Base-by-base conservation (phyloP, 2,329 filamentous ascomycete species). In the Pseudogymnoascus sp. region DNA sequence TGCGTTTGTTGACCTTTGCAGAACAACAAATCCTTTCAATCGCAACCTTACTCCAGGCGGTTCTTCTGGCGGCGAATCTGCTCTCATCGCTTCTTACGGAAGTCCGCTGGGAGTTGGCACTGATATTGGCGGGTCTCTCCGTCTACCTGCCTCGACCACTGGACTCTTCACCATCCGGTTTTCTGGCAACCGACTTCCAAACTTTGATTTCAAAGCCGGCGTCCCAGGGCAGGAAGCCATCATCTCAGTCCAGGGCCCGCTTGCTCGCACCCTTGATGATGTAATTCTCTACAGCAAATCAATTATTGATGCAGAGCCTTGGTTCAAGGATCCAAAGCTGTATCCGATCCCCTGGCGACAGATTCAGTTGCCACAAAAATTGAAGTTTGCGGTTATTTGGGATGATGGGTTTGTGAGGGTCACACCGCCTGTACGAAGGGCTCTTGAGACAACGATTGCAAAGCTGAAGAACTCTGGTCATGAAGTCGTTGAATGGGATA, bases 41-140 rank as follows among this genome's bases (percentile, higher is more conserved):
- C 75, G 80, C 5, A 74, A 77, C 18, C 74, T 83, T 18, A 85
- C 82, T 0, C 79, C 82, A 0, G 86, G 86, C 9, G 86, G 86
- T 2, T 81, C 77, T 6, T 82, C 81, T 0, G 86, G 86, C 9
- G 86, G 86, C 9, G 85, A 88, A 70, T 84, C 78, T 30, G 76
- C 77, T 0, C 65, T 78, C 0, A 43, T 78, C 1, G 75, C 74
- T 1, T 69, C 78, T 36, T 69, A 75, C 3, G 77, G 77, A 16
- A 76, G 75, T 18, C 63, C 75, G 2, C 37, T 79, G 3, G 75
- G 76, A 0, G 65, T 78, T 33, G 77, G 77, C 3, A 72, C 74
- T 35, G 76, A 79, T 43, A 75, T 78, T 28, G 76, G 72, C 1
- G 75, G 76, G 7, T 76, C 74, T 39, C 71, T 76, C 18, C 71